A percentile compares a stretch with the other conserved stretches of the same genome.
Evolutionary conservation across 345 rosid species (phyloP).

Genomic region (Bruguiera parviflora): DNA sequence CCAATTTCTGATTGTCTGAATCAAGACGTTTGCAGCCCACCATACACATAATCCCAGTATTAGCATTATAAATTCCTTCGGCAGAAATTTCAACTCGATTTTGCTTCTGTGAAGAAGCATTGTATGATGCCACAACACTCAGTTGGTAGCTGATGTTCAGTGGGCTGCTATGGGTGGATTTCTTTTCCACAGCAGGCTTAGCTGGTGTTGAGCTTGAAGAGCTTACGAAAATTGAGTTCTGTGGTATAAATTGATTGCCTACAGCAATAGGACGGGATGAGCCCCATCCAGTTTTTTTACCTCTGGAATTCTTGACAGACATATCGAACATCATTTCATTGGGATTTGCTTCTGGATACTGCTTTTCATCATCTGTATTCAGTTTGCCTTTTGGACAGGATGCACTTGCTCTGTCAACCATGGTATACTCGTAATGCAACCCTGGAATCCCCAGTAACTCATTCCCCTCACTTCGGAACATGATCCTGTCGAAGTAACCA

Average conservation of each 20-base stretch:
- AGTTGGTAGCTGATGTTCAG: conserved; percentile 32
- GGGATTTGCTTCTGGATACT: conserved; percentile 27
- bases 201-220: background rate
- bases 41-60: conserved; percentile 31
- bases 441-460: conserved; percentile 10
- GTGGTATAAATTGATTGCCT: conserved; percentile 18
- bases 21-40: conserved; percentile 19
- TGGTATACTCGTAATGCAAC: conserved; percentile 28
- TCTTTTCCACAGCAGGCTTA: background rate
- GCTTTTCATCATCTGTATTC: background rate
- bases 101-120: background rate
- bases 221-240: background rate
- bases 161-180: background rate
- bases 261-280: conserved; percentile 14
- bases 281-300: conserved; percentile 19
- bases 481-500: conserved; percentile 22
- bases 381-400: conserved; percentile 15
- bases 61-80: conserved; percentile 30
- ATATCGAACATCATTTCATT: conserved; percentile 23
- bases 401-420: conserved; percentile 11
- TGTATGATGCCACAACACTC: conserved; percentile 2
- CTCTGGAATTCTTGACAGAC: conserved; percentile 10
- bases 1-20: background rate
- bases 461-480: background rate
- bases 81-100: conserved; percentile 11